phyloP scores from a whole-genome alignment of 2,329 filamentous ascomycete genomes.

The Xylaria sp. region DNA sequence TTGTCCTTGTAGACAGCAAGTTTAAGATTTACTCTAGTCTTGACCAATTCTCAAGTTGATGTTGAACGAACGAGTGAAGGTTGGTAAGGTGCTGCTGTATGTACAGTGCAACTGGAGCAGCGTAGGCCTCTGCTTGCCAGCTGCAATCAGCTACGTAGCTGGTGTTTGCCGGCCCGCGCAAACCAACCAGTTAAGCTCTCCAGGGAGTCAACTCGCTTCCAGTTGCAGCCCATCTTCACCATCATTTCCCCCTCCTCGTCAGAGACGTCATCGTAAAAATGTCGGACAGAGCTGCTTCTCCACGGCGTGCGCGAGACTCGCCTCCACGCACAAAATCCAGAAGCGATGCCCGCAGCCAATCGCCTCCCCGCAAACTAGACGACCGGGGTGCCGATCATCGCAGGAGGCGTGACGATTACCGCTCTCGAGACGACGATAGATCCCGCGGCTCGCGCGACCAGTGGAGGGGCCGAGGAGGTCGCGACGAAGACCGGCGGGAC shows the following conservation, averaged over 20 bases:
- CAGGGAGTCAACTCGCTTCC: background rate
- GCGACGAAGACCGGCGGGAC: conserved; percentile 13
- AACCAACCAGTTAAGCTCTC: no score
- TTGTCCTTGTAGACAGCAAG: no score
- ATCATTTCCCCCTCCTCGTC: background rate
- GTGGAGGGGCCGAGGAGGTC: conserved; percentile 12
- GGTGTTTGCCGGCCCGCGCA: no score
- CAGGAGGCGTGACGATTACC: conserved; percentile 33
- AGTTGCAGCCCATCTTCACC: background rate
- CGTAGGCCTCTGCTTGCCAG: no score
- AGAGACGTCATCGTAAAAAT: conserved; percentile 19
- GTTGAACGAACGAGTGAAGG: no score
- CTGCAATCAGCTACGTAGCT: no score
- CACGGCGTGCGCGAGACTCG: conserved; percentile 28
- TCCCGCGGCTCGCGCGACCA: conserved; percentile 19
- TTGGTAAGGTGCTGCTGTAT: no score
- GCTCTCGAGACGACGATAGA: conserved; percentile 27
- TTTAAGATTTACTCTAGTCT: no score
- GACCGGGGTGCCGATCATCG: conserved; percentile 27
- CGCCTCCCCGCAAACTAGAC: conserved; percentile 33
- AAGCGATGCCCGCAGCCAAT: conserved; percentile 37
- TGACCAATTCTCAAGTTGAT: no score
- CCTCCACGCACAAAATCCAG: conserved; percentile 33
- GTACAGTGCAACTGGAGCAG: no score
- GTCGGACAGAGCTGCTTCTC: conserved; percentile 34